phyloP scores from a whole-genome alignment of 1,284 basidiomycete species.

The Moesziomyces sp. region DNA sequence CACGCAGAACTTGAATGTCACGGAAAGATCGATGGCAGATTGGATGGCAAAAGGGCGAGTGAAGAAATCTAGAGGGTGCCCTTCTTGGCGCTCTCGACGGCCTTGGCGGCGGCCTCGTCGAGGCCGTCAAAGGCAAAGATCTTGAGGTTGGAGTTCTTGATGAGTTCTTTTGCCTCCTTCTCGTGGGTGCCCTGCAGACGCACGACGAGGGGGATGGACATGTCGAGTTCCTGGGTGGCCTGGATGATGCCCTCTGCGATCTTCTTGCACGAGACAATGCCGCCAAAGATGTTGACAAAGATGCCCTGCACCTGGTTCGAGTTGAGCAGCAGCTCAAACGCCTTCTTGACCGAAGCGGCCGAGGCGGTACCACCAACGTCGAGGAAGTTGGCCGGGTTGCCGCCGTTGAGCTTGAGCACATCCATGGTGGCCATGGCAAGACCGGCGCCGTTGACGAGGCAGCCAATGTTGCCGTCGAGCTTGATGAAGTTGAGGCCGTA shows the following conservation, averaged over 20 bases:
- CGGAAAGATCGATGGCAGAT: no score
- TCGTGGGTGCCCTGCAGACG: slow-evolving; percentile 97
- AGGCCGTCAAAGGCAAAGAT: slow-evolving; percentile 51
- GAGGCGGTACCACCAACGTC: slow-evolving; percentile 98
- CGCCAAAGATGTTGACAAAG: slow-evolving; percentile 85
- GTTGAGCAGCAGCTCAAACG: slow-evolving; percentile 91
- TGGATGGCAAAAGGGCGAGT: no score
- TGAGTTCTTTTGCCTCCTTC: slow-evolving; percentile 87
- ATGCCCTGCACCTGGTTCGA: slow-evolving; percentile 96
- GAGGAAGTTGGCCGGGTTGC: slow-evolving; percentile 94
- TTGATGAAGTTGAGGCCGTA: slow-evolving; percentile 99
- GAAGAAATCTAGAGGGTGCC: slow-evolving; percentile 18
- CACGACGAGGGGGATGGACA: slow-evolving; percentile 89
- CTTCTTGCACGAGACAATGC: slow-evolving; percentile 96
- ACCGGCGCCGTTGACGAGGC: slow-evolving; percentile 98
- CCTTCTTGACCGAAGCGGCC: slow-evolving; percentile 98
- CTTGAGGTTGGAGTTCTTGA: slow-evolving; percentile 82
- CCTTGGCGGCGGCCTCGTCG: slow-evolving; percentile 50
- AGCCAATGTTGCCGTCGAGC: slow-evolving; percentile 96
- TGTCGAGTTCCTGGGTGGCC: slow-evolving; percentile 88
- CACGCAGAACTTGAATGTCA: no score
- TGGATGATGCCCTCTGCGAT: slow-evolving; percentile 87
- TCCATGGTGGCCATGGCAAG: slow-evolving; percentile 99
- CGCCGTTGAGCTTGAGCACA: slow-evolving; percentile 79
- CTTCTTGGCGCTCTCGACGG: slow-evolving; percentile 50